Percentiles rank a stretch among this genome's conserved stretches.
Evolutionary conservation across 495 filamentous ascomycete genomes (phyloP).

Genomic region (Hypoxylon fragiforme): DNA sequence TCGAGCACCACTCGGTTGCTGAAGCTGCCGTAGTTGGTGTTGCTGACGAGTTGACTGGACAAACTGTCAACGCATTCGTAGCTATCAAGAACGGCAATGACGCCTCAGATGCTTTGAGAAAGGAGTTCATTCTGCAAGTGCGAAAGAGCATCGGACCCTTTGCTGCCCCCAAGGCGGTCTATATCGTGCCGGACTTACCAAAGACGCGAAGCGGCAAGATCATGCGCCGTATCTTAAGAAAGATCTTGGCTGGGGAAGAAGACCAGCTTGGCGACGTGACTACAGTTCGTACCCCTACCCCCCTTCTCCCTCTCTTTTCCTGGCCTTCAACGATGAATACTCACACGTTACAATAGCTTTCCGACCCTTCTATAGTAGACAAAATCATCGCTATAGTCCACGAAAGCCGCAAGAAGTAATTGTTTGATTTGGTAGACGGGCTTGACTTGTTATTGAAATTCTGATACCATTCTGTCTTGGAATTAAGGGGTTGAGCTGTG

Average conservation of each 20-base stretch:
- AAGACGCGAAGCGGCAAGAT: conserved; percentile 99
- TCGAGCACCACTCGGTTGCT: conserved; percentile 86
- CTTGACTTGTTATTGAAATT: conserved; percentile 5
- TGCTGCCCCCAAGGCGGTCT: conserved; percentile 92
- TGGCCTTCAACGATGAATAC: conserved; percentile 21
- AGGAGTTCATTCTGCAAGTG: conserved; percentile 92
- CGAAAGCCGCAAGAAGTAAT: conserved; percentile 54
- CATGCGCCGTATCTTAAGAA: conserved; percentile 94
- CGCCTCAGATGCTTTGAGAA: conserved; percentile 77
- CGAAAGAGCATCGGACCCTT: conserved; percentile 97
- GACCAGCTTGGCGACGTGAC: conserved; percentile 92
- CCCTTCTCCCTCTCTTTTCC: too few relatives aligned
- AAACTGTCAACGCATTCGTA: conserved; percentile 97
- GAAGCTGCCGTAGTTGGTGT: conserved; percentile 97
- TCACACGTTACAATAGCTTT: conserved; percentile 65
- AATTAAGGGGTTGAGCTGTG: conserved; percentile 10
- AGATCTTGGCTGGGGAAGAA: conserved; percentile 96
- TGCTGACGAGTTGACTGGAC: conserved; percentile 88
- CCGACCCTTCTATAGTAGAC: conserved; percentile 85
- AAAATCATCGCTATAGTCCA: conserved; percentile 86
- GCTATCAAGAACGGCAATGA: conserved; percentile 86
- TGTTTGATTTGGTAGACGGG: conserved; percentile 18
- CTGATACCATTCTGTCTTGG: conserved; percentile 25
- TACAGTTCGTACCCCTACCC: conserved; percentile 64
- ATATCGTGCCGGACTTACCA: conserved; percentile 85